A percentile compares a stretch with the other conserved stretches of the same genome.
Conservation (phyloP, 1,284 basidiomycete species). For the Ceratobasidium sp. region DNA sequence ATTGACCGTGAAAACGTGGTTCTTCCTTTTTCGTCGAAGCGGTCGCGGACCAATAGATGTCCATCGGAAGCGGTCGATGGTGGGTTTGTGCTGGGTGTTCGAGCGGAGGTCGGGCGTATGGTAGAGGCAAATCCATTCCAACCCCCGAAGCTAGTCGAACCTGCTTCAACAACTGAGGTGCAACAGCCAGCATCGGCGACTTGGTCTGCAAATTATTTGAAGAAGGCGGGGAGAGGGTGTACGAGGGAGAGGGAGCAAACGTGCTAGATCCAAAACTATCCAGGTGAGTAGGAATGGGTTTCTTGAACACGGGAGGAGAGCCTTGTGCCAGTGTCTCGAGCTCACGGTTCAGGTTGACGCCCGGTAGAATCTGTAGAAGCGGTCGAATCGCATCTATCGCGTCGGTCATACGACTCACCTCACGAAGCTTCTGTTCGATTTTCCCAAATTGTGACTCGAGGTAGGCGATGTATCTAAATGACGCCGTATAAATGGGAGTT, state of each 20-base stretch:
- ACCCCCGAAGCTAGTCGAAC: conserved; percentile 19
- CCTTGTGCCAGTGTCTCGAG: conserved; percentile 19
- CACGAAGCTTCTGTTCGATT: conserved; percentile 14
- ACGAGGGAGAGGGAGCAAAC: background rate
- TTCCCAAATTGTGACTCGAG: conserved; percentile 21
- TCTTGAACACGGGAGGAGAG: background rate
- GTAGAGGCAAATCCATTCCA: background rate
- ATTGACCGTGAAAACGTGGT: conserved; percentile 34
- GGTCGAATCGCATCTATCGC: background rate
- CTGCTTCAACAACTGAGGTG: conserved; percentile 18
- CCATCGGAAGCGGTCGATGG: background rate
- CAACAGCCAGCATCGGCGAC: background rate
- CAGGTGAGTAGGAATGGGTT: conserved; percentile 1
- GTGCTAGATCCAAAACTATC: background rate
- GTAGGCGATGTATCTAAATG: conserved; percentile 12
- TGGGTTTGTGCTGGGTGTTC: background rate
- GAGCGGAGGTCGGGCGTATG: background rate
- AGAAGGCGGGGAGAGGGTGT: background rate
- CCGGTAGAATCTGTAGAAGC: conserved; percentile 18
- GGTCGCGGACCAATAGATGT: conserved; percentile 35
- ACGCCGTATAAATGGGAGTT: background rate
- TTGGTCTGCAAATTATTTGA: background rate
- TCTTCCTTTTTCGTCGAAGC: conserved; percentile 23
- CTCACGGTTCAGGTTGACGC: conserved; percentile 31
- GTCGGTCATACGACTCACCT: conserved; percentile 9